These are phyloP conservation scores for Cicer pinnatifidum DNA, from an alignment of 306 rosid species.

Conservation along the genomic window DNA sequence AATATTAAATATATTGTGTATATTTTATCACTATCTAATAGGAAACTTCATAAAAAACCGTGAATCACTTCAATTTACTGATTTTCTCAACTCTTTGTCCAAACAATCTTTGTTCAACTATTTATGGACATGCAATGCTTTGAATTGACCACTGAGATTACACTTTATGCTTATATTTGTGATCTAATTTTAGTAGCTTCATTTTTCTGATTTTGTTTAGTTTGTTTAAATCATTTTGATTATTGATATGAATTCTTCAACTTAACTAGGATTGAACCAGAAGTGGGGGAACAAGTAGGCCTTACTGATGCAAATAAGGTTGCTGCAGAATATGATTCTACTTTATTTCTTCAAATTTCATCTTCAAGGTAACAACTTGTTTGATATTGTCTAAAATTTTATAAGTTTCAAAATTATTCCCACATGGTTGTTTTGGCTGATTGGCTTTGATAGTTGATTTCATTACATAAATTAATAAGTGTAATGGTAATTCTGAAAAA, in stretches of 20 bases:
- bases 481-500: too few species aligned
- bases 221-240: not conserved
- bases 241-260: not conserved
- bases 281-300: not conserved
- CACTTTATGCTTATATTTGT: not conserved
- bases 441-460: not conserved
- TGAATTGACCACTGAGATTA: not conserved
- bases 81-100: too few species aligned
- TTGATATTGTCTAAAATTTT: not conserved
- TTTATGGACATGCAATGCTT: too few species aligned
- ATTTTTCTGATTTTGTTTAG: not conserved
- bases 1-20: not conserved
- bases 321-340: not conserved
- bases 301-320: not conserved
- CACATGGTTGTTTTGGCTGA: not conserved
- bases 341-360: not conserved
- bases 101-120: too few species aligned
- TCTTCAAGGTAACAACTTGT: not conserved
- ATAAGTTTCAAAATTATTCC: not conserved
- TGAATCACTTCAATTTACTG: too few species aligned
- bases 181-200: not conserved
- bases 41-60: not conserved
- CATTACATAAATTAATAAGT: too few species aligned
- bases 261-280: slow-evolving; percentile 3
- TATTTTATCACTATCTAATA: not conserved